phyloP scores from a whole-genome alignment of 2,329 filamentous ascomycete species.

The Coleophoma eucalyptorum region DNA sequence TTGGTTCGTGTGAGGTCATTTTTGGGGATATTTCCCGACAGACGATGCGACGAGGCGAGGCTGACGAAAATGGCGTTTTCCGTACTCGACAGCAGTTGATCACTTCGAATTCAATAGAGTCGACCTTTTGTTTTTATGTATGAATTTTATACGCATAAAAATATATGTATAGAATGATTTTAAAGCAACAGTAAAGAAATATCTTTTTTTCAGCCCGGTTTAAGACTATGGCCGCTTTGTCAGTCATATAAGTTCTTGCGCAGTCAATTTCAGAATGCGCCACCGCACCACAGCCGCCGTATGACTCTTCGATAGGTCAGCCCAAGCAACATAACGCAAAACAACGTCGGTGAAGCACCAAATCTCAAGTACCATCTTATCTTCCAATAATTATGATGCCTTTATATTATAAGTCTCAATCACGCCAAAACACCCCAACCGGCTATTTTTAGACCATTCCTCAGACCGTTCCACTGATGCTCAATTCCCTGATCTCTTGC shows the following conservation, averaged over 20 bases:
- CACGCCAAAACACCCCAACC: background rate
- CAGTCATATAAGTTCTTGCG: background rate
- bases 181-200: too few species aligned
- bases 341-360: too few species aligned
- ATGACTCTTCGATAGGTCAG: background rate
- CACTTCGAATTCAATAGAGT: background rate
- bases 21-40: background rate
- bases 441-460: background rate
- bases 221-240: background rate
- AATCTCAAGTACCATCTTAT: too few species aligned
- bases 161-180: too few species aligned
- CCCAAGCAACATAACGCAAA: too few species aligned
- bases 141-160: background rate
- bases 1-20: background rate
- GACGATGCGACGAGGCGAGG: background rate
- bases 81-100: background rate
- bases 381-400: too few species aligned
- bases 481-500: conserved; percentile 94
- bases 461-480: conserved; percentile 74
- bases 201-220: too few species aligned
- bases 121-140: background rate
- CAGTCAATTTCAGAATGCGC: background rate
- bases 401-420: too few species aligned
- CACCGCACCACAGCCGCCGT: background rate
- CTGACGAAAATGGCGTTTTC: background rate